Evolutionary conservation across 495 filamentous ascomycete genomes (phyloP).

Genomic region (Neurospora cerealis): DNA sequence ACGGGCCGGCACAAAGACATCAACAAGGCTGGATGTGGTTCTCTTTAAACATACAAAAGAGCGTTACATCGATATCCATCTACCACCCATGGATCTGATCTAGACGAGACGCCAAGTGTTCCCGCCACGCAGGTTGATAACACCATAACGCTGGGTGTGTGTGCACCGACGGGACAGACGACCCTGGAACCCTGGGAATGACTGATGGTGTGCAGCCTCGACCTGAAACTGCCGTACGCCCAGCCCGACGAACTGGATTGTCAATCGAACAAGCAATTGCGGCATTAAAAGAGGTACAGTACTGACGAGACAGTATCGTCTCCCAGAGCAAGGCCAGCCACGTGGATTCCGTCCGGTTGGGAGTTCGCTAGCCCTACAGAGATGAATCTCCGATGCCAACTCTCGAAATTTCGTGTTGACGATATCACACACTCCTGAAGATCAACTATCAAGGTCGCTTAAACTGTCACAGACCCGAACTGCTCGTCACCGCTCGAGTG

Average conservation of each 20-base stretch:
- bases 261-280: background rate
- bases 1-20: background rate
- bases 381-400: background rate
- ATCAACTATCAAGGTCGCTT: background rate
- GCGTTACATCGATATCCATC: background rate
- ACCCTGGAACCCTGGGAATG: background rate
- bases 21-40: background rate
- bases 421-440: background rate
- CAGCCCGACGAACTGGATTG: background rate
- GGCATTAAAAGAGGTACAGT: background rate
- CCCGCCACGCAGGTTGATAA: background rate
- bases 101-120: background rate
- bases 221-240: background rate
- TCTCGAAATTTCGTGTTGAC: background rate
- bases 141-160: background rate
- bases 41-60: background rate
- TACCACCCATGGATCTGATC: background rate
- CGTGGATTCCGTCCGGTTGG: background rate
- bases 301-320: rapidly evolving
- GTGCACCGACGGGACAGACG: background rate
- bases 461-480: background rate
- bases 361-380: background rate
- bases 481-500: background rate
- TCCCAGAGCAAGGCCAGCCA: too few species aligned
- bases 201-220: background rate